Evolutionary conservation across 495 filamentous ascomycete genomes (phyloP), one percentile per base, ranked within the genome.

Genomic region (Cercophora scortea): DNA sequence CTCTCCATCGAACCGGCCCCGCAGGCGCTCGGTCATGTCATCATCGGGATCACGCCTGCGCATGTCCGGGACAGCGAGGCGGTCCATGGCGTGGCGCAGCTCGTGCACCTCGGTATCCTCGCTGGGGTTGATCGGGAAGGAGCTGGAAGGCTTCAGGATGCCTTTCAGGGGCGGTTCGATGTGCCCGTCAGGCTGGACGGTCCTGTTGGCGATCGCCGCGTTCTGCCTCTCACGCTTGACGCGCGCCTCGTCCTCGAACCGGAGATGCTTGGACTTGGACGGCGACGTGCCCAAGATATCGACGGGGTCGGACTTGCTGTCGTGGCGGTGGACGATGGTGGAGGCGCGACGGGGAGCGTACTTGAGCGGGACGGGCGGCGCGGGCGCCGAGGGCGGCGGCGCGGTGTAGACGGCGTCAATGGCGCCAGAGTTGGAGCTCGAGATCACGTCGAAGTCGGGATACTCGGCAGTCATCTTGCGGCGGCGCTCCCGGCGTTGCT

Each of bases 191-290:
- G 62, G 55, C 56, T 39, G 71, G 61, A 10, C 58, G 58, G 51
- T 56, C 39, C 47, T 62, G 45, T 49, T 65, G 39, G 68, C 61
- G 49, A 75, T 75, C 60, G 66, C 62, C 25, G 66, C 62, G 41
- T 70, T 67, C 12, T 67, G 64, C 16, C 56, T 43, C 41, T 53
- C n/a, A 8, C 55, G 52, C 58, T 59, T 53, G 12, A 32, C 54
- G 6, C 62, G 55, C 45, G 65, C 54, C 48, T 71, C 54, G 36
- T 64, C 63, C 34, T 69, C 67, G 48, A 62, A 66, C 0, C 62
- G 62, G 8, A 70, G 49, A 16, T 64, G 59, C 45, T 69, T 66
- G 32, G 53, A 34, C 36, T 67, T 62, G 11, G 53, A 56, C 52
- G 53, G 61, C 48, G 50, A 60, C 57, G 32, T 45, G 57, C 43